Conservation (phyloP, 129 eudicot species). For the Arctium minus region DNA sequence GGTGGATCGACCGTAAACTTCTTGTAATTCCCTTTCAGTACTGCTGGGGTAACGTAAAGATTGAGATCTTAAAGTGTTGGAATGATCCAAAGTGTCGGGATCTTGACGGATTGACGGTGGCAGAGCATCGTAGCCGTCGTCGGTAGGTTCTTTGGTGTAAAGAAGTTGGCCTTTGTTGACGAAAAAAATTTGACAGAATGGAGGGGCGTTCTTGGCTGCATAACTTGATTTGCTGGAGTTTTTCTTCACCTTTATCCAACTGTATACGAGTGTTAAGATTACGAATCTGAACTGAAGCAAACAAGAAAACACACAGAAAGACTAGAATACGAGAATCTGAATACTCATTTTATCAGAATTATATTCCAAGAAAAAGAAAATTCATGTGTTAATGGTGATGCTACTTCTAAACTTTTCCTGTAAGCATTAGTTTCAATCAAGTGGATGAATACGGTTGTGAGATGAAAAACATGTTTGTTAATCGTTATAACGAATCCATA, state of each 20-base stretch:
- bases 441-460: neutral
- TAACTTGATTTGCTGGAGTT: slow-evolving; percentile 58
- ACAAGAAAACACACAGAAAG: too few species aligned
- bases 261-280: slow-evolving; percentile 20
- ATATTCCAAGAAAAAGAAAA: neutral
- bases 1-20: slow-evolving; percentile 6
- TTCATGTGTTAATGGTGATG: neutral
- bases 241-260: slow-evolving; percentile 61
- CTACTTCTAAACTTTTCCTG: neutral
- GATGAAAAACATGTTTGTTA: neutral
- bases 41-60: slow-evolving; percentile 25
- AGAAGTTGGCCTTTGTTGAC: slow-evolving; percentile 64
- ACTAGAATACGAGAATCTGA: too few species aligned
- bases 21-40: slow-evolving; percentile 27
- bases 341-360: too few species aligned
- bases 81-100: slow-evolving; percentile 7
- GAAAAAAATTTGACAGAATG: slow-evolving; percentile 64
- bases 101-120: slow-evolving; percentile 26
- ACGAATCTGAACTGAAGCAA: neutral
- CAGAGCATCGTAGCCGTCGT: slow-evolving; percentile 21
- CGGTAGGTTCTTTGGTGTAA: slow-evolving; percentile 55
- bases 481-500: too few species aligned
- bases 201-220: slow-evolving; percentile 58
- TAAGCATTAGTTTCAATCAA: neutral
- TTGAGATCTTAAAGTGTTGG: slow-evolving; percentile 35